Percentiles rank a stretch among this genome's conserved stretches.
Conservation (phyloP, 176 grass and related monocot species). For the Oryza australiensis region DNA sequence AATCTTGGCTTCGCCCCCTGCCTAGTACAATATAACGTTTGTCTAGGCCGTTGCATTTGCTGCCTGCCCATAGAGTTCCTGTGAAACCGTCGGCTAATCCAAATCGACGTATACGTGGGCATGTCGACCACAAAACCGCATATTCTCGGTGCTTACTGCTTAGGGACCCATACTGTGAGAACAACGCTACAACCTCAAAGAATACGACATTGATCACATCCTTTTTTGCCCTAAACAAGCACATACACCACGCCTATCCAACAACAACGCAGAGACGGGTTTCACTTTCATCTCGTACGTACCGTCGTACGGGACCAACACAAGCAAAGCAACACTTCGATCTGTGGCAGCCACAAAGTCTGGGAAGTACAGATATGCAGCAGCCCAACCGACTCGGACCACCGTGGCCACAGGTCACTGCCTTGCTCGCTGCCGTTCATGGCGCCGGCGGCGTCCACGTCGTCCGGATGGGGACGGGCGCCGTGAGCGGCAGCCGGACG, state of each 20-base stretch:
- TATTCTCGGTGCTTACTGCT: neutral
- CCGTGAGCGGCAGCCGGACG: too few species aligned
- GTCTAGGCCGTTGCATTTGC: too few species aligned
- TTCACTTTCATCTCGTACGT: neutral
- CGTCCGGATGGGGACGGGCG: neutral
- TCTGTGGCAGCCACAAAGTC: neutral
- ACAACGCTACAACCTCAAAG: neutral
- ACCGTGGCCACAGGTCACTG: neutral
- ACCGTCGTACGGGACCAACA: neutral
- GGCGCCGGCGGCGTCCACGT: neutral
- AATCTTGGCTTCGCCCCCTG: too few species aligned
- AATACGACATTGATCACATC: neutral
- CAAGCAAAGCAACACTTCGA: too few species aligned
- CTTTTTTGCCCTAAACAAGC: neutral
- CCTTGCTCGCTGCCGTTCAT: neutral
- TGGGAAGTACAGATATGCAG: neutral
- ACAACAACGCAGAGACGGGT: neutral
- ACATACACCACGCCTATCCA: neutral
- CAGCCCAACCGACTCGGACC: too few species aligned
- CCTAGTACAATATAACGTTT: too few species aligned
- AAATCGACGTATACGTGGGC: neutral
- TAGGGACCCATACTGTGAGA: neutral
- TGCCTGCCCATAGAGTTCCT: too few species aligned
- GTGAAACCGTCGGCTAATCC: neutral
- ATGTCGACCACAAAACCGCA: neutral